Conservation (phyloP, 2,329 filamentous ascomycete species). For the Aspergillus neoniger region DNA sequence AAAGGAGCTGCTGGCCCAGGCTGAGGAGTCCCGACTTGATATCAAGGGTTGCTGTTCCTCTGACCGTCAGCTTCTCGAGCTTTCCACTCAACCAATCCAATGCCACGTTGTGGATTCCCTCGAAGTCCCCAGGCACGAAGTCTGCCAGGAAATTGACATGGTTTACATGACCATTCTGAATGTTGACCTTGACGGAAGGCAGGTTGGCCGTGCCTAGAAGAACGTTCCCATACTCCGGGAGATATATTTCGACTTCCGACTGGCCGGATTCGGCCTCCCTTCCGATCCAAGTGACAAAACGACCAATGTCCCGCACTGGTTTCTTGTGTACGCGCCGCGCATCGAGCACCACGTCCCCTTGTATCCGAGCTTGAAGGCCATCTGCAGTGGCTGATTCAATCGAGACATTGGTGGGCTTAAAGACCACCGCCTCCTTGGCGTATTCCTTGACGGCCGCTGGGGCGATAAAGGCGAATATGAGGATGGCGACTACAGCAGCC, state of each 20-base stretch:
- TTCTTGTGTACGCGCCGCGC: slow-evolving; percentile 71
- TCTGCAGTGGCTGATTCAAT: slow-evolving; percentile 80
- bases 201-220: slow-evolving; percentile 75
- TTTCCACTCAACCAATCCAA: slow-evolving; percentile 86
- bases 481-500: slow-evolving; percentile 64
- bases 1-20: slow-evolving; percentile 74
- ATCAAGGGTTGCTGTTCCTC: slow-evolving; percentile 70
- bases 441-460: slow-evolving; percentile 83
- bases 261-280: slow-evolving; percentile 71
- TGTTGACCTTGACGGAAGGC: slow-evolving; percentile 72
- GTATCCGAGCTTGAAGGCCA: slow-evolving; percentile 76
- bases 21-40: slow-evolving; percentile 78
- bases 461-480: slow-evolving; percentile 76
- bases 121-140: slow-evolving; percentile 72
- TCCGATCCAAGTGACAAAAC: slow-evolving; percentile 77
- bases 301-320: slow-evolving; percentile 72
- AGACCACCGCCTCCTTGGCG: slow-evolving; percentile 75
- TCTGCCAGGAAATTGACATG: slow-evolving; percentile 77
- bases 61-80: slow-evolving; percentile 68
- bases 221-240: slow-evolving; percentile 79
- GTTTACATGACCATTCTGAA: slow-evolving; percentile 76
- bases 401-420: slow-evolving; percentile 80
- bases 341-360: slow-evolving; percentile 81
- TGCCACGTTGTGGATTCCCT: slow-evolving; percentile 75
- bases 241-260: slow-evolving; percentile 72